A percentile compares a stretch with the other conserved stretches of the same genome.
These are phyloP conservation scores for Corymbia citriodora DNA, from an alignment of 441 rosid species.

Conservation along the genomic window DNA sequence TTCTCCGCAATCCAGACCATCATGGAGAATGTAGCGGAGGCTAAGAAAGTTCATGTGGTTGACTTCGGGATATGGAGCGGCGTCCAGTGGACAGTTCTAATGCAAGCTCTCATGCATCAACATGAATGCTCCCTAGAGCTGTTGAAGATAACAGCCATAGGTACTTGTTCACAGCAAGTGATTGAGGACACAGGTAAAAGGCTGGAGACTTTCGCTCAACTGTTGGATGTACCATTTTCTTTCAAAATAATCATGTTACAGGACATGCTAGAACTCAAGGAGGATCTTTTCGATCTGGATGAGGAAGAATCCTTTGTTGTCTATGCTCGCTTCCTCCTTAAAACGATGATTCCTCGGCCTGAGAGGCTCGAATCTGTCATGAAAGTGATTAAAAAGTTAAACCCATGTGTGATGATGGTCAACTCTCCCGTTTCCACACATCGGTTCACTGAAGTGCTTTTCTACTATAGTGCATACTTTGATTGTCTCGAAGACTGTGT, in stretches of 20 bases:
- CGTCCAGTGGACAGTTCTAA: conserved; percentile 5
- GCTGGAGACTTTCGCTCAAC: conserved; percentile 17
- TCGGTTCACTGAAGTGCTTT: conserved; percentile 14
- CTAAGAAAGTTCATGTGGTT: conserved; percentile 17
- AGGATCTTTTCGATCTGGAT: conserved; percentile 16
- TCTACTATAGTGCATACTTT: conserved; percentile 6
- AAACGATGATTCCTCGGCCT: conserved; percentile 9
- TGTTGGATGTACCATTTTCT: conserved; percentile 19
- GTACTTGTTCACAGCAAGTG: neutral
- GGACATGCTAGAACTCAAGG: conserved; percentile 17
- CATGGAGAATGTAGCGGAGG: conserved; percentile 8
- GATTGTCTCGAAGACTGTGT: conserved; percentile 20
- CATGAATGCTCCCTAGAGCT: conserved; percentile 17
- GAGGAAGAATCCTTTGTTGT: conserved; percentile 22
- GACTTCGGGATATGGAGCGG: conserved; percentile 20
- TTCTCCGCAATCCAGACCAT: conserved; percentile 25
- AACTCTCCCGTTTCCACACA: conserved; percentile 6
- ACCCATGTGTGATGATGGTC: conserved; percentile 22
- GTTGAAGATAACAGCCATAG: conserved; percentile 29
- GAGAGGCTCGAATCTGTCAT: conserved; percentile 13
- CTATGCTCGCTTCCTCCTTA: conserved; percentile 5
- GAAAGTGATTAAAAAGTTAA: conserved; percentile 10
- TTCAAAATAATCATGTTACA: conserved; percentile 13
- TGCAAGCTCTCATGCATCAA: conserved; percentile 29
- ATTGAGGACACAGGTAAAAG: conserved; percentile 22